Conservation (phyloP, 495 filamentous ascomycete species). For the Penicillium longicatenatum region DNA sequence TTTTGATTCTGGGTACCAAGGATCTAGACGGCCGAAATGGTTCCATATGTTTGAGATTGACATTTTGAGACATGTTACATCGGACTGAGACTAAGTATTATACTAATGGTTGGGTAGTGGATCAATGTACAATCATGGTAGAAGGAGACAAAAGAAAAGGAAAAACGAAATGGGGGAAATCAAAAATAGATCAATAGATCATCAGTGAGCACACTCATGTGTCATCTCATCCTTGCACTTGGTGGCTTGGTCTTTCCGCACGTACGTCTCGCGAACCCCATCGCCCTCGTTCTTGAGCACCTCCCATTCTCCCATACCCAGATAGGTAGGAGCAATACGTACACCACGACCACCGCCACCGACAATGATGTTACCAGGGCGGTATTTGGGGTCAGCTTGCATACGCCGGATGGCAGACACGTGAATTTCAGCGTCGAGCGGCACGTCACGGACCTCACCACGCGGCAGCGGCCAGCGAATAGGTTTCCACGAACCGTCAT, state of each 20-base stretch:
- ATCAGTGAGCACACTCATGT: not conserved
- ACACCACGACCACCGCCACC: slow-evolving; percentile 78
- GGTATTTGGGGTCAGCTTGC: slow-evolving; percentile 62
- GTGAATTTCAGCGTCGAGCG: slow-evolving; percentile 68
- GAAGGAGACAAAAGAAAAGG: not conserved
- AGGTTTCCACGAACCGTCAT: slow-evolving; percentile 77
- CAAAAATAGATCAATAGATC: not conserved
- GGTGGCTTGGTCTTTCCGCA: slow-evolving; percentile 41
- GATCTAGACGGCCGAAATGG: slow-evolving; percentile 18
- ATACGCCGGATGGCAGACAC: slow-evolving; percentile 73
- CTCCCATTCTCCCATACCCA: slow-evolving; percentile 76
- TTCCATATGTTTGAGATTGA: slow-evolving; percentile 1
- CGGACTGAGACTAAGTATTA: not conserved
- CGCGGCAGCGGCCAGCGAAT: slow-evolving; percentile 80
- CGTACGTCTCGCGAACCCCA: slow-evolving; percentile 62
- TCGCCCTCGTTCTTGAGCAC: slow-evolving; percentile 64
- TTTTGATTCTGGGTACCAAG: slow-evolving; percentile 17
- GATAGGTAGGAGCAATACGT: slow-evolving; percentile 56
- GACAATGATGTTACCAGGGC: slow-evolving; percentile 79
- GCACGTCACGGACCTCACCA: slow-evolving; percentile 82
- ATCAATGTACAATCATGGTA: not conserved
- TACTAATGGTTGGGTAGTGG: not conserved
- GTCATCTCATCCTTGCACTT: slow-evolving; percentile 24
- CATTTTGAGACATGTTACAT: slow-evolving; percentile 1
- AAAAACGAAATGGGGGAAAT: not conserved